Percentiles rank a stretch among this genome's conserved stretches.
Conservation (phyloP, 2,329 filamentous ascomycete species). For the Ophiostoma novo-ulmi region DNA sequence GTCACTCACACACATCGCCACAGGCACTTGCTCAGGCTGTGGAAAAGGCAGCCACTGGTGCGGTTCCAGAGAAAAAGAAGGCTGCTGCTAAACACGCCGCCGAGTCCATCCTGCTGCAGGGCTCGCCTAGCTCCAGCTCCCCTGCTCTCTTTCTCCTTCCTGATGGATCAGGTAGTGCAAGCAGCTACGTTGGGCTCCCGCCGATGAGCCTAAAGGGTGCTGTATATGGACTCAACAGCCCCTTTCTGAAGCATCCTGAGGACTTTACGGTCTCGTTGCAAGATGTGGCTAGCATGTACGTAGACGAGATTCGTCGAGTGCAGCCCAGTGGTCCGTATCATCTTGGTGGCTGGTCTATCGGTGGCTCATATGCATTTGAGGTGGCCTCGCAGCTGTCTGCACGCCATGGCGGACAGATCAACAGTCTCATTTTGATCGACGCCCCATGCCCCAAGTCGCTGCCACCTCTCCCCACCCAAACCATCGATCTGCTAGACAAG, state of each 20-base stretch:
- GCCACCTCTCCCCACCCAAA: constrained; percentile 63
- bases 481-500: constrained; percentile 64
- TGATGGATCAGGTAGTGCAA: constrained; percentile 56
- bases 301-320: constrained; percentile 64
- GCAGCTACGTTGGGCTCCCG: constrained; percentile 59
- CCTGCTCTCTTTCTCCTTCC: constrained; percentile 50
- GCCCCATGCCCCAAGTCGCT: constrained; percentile 62
- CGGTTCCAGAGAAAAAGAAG: constrained; percentile 32
- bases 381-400: constrained; percentile 56
- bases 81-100: constrained; percentile 49
- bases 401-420: constrained; percentile 52
- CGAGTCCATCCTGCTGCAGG: constrained; percentile 45
- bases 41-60: constrained; percentile 30
- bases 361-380: constrained; percentile 67
- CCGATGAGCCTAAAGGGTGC: constrained; percentile 45
- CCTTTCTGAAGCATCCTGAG: constrained; percentile 64
- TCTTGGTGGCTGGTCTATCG: constrained; percentile 68
- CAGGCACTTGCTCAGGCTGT: constrained; percentile 27
- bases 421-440: constrained; percentile 58
- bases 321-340: constrained; percentile 64
- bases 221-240: constrained; percentile 60
- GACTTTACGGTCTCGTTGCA: constrained; percentile 62
- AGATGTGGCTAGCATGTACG: constrained; percentile 59
- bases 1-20: constrained; percentile 36
- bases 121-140: constrained; percentile 45